Evolutionary conservation across 805 yeast species (phyloP), one percentile per base, ranked within the genome.

Genomic region (Candida namnaoensis): DNA sequence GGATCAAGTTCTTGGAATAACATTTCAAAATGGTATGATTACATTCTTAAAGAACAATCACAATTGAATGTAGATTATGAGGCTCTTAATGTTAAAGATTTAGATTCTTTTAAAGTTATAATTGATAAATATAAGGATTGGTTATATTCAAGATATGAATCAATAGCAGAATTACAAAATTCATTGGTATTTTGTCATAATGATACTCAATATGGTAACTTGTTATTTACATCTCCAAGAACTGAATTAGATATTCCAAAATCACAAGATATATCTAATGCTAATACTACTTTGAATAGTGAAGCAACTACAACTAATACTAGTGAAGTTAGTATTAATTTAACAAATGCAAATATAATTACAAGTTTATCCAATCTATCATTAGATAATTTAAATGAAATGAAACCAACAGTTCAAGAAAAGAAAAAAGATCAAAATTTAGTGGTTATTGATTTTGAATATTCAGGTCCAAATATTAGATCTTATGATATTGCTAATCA

Each of bases 391-490:
- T 41, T 53, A 7, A 40, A 48, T 5, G 48, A 41, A 23, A 56
- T 66, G 38, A 60, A 62, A 34, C 69, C 70, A 28, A 50, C 69
- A 5, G 42, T 47, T 6, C 64, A 58, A 32, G 71, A 66, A 38
- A 60, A 58, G 43, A 53, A 66, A 42, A 80, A 77, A 52, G 90
- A 84, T 61, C 70, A 78, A 37, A 82, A 80, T 56, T 69, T 91
- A 44, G 95, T 86, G 10, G 99, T 93, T 10, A 93, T 93, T 54
- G 99, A 93, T 60, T 93, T 93, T 60, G 99, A 93, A 64, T 93
- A 91, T 60, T 80, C 96, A 0, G 97, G 96, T 1, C 80, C 95
- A 10, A 93, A 90, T 55, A 69, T 80, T 37, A 88, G 95, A 1
- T 95, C 95, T 2, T 87, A 71, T 57, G 99, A 93, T 58, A 76